phyloP scores from a whole-genome alignment of 345 rosid species.

The Capsella bursapastoris region DNA sequence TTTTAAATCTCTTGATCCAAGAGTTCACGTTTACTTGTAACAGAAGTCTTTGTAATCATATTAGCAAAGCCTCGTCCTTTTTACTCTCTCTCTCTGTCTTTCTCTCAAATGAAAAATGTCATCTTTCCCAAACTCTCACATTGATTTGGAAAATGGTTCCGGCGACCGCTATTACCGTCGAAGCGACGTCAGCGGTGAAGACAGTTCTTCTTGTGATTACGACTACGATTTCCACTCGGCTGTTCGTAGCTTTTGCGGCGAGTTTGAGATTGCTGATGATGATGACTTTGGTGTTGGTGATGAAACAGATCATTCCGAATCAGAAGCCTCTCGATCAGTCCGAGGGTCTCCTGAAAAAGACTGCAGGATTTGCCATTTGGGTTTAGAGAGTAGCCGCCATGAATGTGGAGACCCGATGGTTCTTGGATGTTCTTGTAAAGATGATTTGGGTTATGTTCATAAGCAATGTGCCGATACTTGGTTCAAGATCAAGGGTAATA shows the following conservation, averaged over 20 bases:
- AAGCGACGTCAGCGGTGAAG: conserved; percentile 43
- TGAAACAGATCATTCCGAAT: neutral
- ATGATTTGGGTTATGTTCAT: conserved; percentile 94
- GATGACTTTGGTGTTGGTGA: conserved; percentile 21
- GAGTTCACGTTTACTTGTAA: conserved; percentile 47
- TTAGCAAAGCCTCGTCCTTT: conserved; percentile 27
- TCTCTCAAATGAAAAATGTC: conserved; percentile 36
- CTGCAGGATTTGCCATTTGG: conserved; percentile 96
- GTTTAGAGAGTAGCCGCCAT: conserved; percentile 64
- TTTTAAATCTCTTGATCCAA: conserved; percentile 44
- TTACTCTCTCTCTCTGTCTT: conserved; percentile 11
- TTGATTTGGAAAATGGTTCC: conserved; percentile 39
- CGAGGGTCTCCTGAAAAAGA: conserved; percentile 49
- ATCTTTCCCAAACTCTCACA: conserved; percentile 35
- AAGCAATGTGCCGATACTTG: conserved; percentile 95
- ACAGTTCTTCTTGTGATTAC: conserved; percentile 43
- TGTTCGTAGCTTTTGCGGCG: conserved; percentile 46
- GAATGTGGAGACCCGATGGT: conserved; percentile 70
- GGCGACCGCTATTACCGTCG: conserved; percentile 30
- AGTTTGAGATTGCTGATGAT: conserved; percentile 40
- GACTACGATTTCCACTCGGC: conserved; percentile 49
- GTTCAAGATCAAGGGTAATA: conserved; percentile 97
- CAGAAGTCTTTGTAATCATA: conserved; percentile 43
- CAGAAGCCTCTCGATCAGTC: conserved; percentile 14
- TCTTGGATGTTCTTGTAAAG: conserved; percentile 94